These are phyloP conservation scores for Ceratobasidium sp. DNA, from an alignment of 1,284 basidiomycete genomes.

Conservation along the genomic window DNA sequence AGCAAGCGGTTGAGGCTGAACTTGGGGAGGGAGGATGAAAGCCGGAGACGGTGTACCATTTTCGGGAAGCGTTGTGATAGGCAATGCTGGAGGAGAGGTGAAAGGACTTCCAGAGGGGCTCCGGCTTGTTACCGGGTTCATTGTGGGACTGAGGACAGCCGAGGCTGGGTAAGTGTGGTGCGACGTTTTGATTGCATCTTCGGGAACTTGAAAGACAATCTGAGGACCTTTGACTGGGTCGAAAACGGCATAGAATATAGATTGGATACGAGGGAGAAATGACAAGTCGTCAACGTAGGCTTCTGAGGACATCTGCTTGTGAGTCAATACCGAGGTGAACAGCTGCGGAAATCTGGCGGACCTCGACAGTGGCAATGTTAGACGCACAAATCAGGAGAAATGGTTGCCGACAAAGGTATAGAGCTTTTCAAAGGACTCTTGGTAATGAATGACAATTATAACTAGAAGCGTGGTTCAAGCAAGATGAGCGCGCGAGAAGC, in stretches of 20 bases:
- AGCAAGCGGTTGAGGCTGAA: constrained; percentile 55
- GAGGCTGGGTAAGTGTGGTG: constrained; percentile 58
- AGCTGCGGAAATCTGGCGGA: not conserved
- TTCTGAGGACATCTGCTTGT: constrained; percentile 30
- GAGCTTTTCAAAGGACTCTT: not conserved
- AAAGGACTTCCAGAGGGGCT: constrained; percentile 41
- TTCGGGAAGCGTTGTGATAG: constrained; percentile 2
- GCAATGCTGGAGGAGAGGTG: constrained; percentile 31
- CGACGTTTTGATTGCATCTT: constrained; percentile 72
- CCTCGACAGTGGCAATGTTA: not conserved
- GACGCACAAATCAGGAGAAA: not conserved
- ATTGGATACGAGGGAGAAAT: constrained; percentile 70
- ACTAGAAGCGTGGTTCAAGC: not conserved
- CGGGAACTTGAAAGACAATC: constrained; percentile 90
- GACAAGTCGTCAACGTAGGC: constrained; percentile 43
- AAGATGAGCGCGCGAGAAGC: not conserved
- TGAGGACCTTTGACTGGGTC: constrained; percentile 84
- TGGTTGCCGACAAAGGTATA: not conserved
- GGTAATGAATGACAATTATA: not conserved
- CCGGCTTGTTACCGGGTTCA: constrained; percentile 43
- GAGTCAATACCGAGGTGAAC: constrained; percentile 1
- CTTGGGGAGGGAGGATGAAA: constrained; percentile 61
- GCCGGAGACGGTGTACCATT: constrained; percentile 52
- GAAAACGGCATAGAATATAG: constrained; percentile 89
- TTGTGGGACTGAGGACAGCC: constrained; percentile 56